Evolutionary conservation across 192 early-diverging fungal species (phyloP).

Genomic region (Umbelopsis ramanniana): DNA sequence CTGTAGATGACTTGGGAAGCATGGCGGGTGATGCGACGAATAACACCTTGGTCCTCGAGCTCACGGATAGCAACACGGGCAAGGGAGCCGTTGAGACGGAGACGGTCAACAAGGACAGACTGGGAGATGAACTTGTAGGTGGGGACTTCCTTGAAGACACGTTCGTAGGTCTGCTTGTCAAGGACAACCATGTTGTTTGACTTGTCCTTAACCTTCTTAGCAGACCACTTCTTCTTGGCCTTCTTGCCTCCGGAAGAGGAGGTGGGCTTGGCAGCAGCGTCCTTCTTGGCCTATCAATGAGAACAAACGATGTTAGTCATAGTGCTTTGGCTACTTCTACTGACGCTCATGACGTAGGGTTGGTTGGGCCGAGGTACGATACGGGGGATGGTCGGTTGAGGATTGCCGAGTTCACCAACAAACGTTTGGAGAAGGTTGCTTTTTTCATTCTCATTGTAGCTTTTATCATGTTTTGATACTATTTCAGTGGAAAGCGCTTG

Average conservation of each 20-base stretch:
- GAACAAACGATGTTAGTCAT: neutral
- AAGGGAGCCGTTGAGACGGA: constrained; percentile 96
- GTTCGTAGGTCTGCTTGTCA: constrained; percentile 97
- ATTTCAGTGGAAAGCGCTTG: too few relatives aligned
- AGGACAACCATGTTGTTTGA: constrained; percentile 99
- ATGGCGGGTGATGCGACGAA: constrained; percentile 90
- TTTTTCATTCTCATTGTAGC: too few relatives aligned
- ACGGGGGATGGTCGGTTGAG: too few relatives aligned
- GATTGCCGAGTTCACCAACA: too few relatives aligned
- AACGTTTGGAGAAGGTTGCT: too few relatives aligned
- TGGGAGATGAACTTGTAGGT: constrained; percentile 99
- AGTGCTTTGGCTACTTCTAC: too few relatives aligned
- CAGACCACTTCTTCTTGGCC: constrained; percentile 94
- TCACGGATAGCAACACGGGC: constrained; percentile 95
- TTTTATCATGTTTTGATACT: too few relatives aligned
- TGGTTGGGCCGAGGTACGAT: too few relatives aligned
- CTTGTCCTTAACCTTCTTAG: constrained; percentile 99
- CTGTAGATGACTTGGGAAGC: constrained; percentile 90
- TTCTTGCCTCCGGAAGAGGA: constrained; percentile 67
- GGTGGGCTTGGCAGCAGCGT: constrained; percentile 60
- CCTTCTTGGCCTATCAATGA: constrained; percentile 59
- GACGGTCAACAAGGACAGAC: constrained; percentile 98
- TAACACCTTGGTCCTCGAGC: constrained; percentile 88
- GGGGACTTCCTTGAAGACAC: constrained; percentile 99
- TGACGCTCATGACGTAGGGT: too few relatives aligned